Evolutionary conservation across 1,284 basidiomycete species (phyloP), one percentile per base, ranked within the genome.

Genomic region (Erythrobasidium hasegawianum): DNA sequence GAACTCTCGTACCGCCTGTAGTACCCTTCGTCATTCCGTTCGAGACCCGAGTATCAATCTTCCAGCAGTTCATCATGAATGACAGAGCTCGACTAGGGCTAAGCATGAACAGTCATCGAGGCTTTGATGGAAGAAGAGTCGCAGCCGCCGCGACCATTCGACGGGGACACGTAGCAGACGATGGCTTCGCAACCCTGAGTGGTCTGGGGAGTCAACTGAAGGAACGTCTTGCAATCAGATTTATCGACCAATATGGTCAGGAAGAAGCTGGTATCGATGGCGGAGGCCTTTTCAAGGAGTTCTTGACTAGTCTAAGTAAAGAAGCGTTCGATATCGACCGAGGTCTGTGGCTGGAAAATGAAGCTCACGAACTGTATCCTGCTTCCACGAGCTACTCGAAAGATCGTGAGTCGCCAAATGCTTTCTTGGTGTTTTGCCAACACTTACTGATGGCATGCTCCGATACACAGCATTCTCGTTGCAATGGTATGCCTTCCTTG

Each of bases 221-320:
- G 79, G 82, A 82, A 33, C 84, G 85, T 9, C 82, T 98, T 22
- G 83, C 88, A 75, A 97, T 98, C 73, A 83, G 83, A 10, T 98
- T 98, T 76, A 82, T 96, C 33, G 92, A 97, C 78, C 85, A 92
- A 79, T 95, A 86, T 70, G 92, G 90, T 10, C 80, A 87, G 67
- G 84, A 84, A 71, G 91, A 94, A 86, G 87, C 87, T 29, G 91
- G 92, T 0, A 94, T 95, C 38, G 94, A 98, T 73, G 95, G 95
- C 0, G 94, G 96, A 1, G 95, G 96, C 0, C 85, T 98, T 8
- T 97, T 97, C 81, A 99, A 98, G 76, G 96, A 97, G 78, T 96
- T 98, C 75, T 84, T 98, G 73, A 97, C 93, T 1, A 88, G 87
- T 13, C 77, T 97, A 20, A 87, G 86, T 60, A 92, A 89, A 74